Evolutionary conservation across 2,329 filamentous ascomycete species (phyloP), one percentile per base, ranked within the genome.

Genomic region (Penicillium hesseltinei): DNA sequence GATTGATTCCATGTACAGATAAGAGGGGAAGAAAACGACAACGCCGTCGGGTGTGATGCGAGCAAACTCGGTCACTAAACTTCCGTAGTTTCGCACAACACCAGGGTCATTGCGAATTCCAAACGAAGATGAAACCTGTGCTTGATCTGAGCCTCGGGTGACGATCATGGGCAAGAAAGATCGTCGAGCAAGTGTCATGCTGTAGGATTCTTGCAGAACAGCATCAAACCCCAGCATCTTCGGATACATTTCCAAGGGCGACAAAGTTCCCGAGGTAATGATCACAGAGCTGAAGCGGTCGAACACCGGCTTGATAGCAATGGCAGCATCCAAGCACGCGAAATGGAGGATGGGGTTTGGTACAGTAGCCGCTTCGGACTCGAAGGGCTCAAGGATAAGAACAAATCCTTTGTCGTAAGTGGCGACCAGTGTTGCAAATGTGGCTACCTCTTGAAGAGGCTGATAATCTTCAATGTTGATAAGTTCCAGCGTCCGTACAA

Each of bases 161-260:
- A 99, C 92, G 62, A 99, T 94, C 91, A 99, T 95, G 1, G 94
- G 94, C 61, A 99, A 78, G 78, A 99, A 99, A n/a, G 94, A 96
- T 56, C 89, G 85, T 43, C 95, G 85, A 2, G 93, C 93, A 6
- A 99, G 83, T 0, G 94, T 97, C 92, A 99, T 99, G 62, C 86
- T 87, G 77, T 99, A 99, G 0, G 95, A 99, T 74, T 99, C 92
- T 71, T 97, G 92, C 3, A 97, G 89, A 0, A 97, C 92, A 1
- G 92, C 91, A 10, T 83, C 83, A 76, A 99, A 99, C 52, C 91
- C 89, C 27, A 99, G 86, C 92, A 99, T 99, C 71, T 96, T 97
- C 0, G 94, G 95, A 69, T 99, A 99, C 89, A 99, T 99, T 72
- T 99, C 95, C 4, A 99, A 78, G 0, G 94, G 94, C 1, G 94